These are phyloP conservation scores for Pichia heedii DNA, from an alignment of 805 yeast species.

Conservation along the genomic window DNA sequence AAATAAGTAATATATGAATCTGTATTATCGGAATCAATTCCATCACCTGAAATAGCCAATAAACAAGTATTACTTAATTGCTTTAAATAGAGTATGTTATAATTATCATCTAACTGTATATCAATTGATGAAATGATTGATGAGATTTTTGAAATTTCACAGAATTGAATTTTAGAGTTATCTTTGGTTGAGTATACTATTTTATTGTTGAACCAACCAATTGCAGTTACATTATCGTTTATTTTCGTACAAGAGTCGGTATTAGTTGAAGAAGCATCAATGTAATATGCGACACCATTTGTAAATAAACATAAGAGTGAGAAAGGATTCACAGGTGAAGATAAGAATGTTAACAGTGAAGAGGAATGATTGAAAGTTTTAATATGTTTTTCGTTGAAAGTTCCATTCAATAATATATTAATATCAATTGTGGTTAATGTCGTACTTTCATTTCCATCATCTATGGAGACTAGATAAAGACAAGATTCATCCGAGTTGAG, in stretches of 20 bases:
- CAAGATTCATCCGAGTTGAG: conserved; percentile 16
- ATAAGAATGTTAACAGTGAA: conserved; percentile 5
- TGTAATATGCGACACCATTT: conserved; percentile 1
- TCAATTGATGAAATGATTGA: not conserved
- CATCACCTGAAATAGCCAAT: conserved; percentile 2
- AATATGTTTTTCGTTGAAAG: conserved; percentile 2
- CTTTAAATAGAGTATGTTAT: conserved; percentile 2
- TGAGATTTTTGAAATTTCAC: not conserved
- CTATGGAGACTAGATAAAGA: conserved; percentile 11
- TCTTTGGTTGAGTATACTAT: not conserved
- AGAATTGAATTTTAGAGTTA: conserved; percentile 3
- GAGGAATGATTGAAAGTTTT: not conserved
- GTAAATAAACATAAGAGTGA: conserved; percentile 1
- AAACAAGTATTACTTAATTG: conserved; percentile 1
- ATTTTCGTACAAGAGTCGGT: not conserved
- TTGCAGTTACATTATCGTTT: conserved; percentile 2
- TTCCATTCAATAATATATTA: conserved; percentile 5
- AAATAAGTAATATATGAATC: conserved; percentile 4
- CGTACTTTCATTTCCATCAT: conserved; percentile 2
- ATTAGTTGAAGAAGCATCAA: conserved; percentile 1
- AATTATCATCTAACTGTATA: conserved; percentile 7
- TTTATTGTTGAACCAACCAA: conserved; percentile 8
- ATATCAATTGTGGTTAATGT: conserved; percentile 1
- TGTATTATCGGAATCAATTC: not conserved
- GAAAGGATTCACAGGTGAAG: conserved; percentile 1